These are phyloP conservation scores for Trichoderma sp. DNA, from an alignment of 2,329 filamentous ascomycete species.

Conservation along the genomic window DNA sequence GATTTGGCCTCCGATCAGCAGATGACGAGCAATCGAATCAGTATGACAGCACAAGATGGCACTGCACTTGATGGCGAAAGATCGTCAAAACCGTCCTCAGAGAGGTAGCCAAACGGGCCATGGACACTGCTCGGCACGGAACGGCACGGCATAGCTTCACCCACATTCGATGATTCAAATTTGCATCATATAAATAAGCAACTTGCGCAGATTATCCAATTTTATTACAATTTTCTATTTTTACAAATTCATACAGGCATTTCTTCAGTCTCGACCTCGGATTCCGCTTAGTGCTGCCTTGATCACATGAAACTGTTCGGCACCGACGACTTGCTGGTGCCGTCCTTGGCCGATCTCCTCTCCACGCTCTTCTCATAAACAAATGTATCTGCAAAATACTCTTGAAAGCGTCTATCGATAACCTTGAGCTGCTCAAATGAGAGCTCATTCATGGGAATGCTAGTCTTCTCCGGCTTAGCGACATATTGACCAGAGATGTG, in stretches of 20 bases:
- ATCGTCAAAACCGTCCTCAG: not conserved
- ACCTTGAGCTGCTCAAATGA: conserved; percentile 62
- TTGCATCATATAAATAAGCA: not conserved
- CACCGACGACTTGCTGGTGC: conserved; percentile 66
- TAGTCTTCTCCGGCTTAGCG: conserved; percentile 38
- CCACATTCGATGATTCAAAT: not conserved
- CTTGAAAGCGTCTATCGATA: conserved; percentile 69
- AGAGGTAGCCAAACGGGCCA: not conserved
- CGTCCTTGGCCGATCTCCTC: conserved; percentile 72
- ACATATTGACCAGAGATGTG: conserved; percentile 72
- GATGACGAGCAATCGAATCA: not conserved
- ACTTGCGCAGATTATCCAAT: no score
- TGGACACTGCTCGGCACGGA: not conserved
- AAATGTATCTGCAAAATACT: conserved; percentile 70
- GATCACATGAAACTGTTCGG: conserved; percentile 62
- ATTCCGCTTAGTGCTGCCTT: conserved; percentile 29
- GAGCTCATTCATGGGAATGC: conserved; percentile 69
- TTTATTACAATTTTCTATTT: not conserved
- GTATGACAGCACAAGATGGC: not conserved
- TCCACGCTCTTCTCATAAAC: conserved; percentile 85
- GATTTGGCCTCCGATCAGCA: not conserved
- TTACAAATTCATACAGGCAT: not conserved
- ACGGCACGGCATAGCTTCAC: not conserved
- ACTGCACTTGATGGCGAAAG: not conserved
- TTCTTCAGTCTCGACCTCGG: not conserved